Conservation (phyloP, 169 alveolate species). For the Plasmodium blacklocki region DNA sequence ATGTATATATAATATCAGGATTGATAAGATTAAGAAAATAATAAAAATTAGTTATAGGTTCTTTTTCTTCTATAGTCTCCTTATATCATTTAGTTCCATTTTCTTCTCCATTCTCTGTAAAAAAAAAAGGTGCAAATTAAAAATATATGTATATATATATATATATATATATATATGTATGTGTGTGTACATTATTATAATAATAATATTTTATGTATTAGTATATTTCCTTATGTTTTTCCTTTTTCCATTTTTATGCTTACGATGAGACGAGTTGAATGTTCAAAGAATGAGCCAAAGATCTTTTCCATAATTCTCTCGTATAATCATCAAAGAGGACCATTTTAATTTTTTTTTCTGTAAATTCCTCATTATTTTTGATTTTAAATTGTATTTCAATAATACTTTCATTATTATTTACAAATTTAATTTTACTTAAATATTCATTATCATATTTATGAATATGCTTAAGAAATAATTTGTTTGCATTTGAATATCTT, state of each 20-base stretch:
- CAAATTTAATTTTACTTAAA: conserved; percentile 45
- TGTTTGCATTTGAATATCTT: conserved; percentile 60
- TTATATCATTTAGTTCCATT: conserved; percentile 20
- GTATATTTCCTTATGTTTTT: neutral
- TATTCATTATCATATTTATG: conserved; percentile 67
- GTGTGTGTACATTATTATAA: too few relatives aligned
- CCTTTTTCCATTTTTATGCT: neutral
- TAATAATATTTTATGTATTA: too few relatives aligned
- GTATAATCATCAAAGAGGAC: conserved; percentile 75
- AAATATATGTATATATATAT: conserved; percentile 1
- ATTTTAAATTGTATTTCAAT: conserved; percentile 39
- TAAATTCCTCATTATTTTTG: conserved; percentile 5
- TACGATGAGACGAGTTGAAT: conserved; percentile 73
- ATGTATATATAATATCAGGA: too few relatives aligned
- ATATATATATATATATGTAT: neutral
- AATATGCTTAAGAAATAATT: conserved; percentile 35
- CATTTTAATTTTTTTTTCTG: conserved; percentile 67
- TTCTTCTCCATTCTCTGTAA: conserved; percentile 74
- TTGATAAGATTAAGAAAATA: too few relatives aligned
- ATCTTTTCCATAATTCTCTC: conserved; percentile 71
- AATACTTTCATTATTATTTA: conserved; percentile 44
- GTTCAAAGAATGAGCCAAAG: conserved; percentile 47
- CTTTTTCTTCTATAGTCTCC: too few relatives aligned
- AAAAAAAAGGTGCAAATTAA: conserved; percentile 8
- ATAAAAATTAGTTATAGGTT: too few relatives aligned